phyloP scores from a whole-genome alignment of 805 yeast genomes.

The Yarrowia sp. region DNA sequence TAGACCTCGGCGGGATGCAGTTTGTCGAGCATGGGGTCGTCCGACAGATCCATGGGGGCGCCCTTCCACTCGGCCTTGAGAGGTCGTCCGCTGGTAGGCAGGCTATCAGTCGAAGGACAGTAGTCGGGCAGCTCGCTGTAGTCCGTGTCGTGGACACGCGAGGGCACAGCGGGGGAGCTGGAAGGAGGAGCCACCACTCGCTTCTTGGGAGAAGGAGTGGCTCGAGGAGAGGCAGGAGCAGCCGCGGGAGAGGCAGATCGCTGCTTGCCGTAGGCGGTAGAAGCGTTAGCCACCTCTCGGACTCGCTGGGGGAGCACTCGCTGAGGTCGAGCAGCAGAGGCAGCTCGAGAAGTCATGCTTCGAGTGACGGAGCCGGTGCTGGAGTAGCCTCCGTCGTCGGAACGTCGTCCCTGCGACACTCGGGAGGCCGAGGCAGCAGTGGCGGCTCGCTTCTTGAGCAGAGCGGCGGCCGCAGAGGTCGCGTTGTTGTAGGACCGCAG shows the following conservation, averaged over 20 bases:
- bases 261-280: background rate
- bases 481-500: conserved; percentile 38
- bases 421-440: conserved; percentile 1
- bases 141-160: conserved; percentile 53
- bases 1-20: conserved; percentile 91
- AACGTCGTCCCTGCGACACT: background rate
- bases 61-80: conserved; percentile 97
- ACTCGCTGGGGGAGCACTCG: conserved; percentile 31
- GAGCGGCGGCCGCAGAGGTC: conserved; percentile 27
- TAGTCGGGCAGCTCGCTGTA: conserved; percentile 67
- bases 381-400: conserved; percentile 28
- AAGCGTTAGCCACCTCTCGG: conserved; percentile 35
- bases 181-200: conserved; percentile 51
- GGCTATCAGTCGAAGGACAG: conserved; percentile 70
- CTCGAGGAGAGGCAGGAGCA: conserved; percentile 3
- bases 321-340: conserved; percentile 7
- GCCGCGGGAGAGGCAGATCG: conserved; percentile 27
- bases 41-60: conserved; percentile 87
- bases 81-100: conserved; percentile 69
- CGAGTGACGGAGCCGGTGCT: conserved; percentile 15
- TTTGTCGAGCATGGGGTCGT: conserved; percentile 73
- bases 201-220: conserved; percentile 38
- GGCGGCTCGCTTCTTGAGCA: conserved; percentile 20
- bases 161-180: conserved; percentile 48
- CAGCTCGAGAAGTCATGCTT: conserved; percentile 20